Base-by-base conservation (phyloP, 495 filamentous ascomycete genomes). In the Amphirosellinia nigrospora region DNA sequence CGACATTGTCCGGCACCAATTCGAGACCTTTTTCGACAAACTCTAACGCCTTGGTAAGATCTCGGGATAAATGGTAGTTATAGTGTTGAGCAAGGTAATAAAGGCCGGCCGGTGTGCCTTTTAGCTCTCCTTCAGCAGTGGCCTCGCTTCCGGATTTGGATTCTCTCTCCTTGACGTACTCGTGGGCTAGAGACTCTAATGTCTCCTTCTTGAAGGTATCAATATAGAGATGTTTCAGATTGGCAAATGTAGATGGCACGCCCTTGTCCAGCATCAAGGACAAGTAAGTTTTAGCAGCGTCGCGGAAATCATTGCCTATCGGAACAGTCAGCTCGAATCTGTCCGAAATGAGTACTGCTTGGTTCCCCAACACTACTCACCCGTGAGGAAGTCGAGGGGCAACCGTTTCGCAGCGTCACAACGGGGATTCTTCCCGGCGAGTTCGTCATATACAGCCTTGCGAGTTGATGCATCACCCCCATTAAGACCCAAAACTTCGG, bases 81-180 rank as follows among this genome's bases (percentile, higher is more conserved):
- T 97, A 97, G 80, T 99, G 96, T 75, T 98, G 96, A 6, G 93
- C 93, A 63, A 99, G 88, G 84, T 96, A 99, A 77, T 96, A 98
- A 50, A 92, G 88, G 4, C 90, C 91, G 13, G 94, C 92, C 8
- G 92, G 85, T 61, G 90, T 84, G 74, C 94, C 95, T 62, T 89
- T 88, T 28, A 88, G 86, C 34, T 90, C 84, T 15, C 85, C 86
- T 67, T 89, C 89, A 2, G 76, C 66, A 16, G 73, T 72, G 46
- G 75, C 78, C 38, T 83, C 81, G 32, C 71, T 76, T 11, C 82
- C 82, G 5, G 82, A 73, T 43, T 80, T 79, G 30, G 85, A 82
- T 48, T 77, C 74, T 63, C 87, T 88, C 11, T 85, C 80, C 46
- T 88, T 80, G 32, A 90, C 80, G 74, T 97, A 97, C 66, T 92